Percentiles rank a stretch among this genome's conserved stretches.
These are phyloP conservation scores for Ascochyta clinopodiicola DNA, from an alignment of 2,329 filamentous ascomycete genomes.

Conservation along the genomic window DNA sequence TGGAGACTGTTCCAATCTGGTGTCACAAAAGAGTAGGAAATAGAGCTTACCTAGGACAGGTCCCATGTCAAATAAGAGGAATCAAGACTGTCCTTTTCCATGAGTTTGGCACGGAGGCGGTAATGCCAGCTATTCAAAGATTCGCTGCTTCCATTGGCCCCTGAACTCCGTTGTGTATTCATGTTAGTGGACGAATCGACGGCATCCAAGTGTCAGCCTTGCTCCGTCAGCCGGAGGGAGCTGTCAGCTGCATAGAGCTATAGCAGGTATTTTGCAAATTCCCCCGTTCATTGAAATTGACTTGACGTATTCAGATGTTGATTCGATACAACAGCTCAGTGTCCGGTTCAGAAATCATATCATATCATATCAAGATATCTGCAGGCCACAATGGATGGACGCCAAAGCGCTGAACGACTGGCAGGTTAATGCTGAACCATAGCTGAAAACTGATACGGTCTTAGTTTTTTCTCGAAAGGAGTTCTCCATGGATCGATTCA, in stretches of 20 bases:
- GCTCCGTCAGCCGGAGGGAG: constrained; percentile 8
- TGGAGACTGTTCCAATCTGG: background rate
- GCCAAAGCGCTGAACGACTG: background rate
- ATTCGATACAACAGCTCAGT: background rate
- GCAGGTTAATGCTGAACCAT: background rate
- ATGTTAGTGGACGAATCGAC: constrained; percentile 3
- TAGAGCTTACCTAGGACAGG: background rate
- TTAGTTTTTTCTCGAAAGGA: background rate
- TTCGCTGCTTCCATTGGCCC: constrained; percentile 3
- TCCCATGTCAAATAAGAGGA: background rate
- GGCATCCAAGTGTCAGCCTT: constrained; percentile 9
- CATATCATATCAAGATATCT: background rate
- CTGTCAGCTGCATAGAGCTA: constrained; percentile 10
- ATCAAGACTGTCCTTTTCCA: background rate
- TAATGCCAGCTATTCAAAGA: constrained; percentile 14
- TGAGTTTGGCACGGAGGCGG: background rate
- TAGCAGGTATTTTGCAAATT: background rate
- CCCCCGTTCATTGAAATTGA: too few relatives aligned
- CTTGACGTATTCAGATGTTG: background rate
- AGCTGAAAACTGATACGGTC: background rate
- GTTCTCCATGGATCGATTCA: background rate
- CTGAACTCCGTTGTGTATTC: constrained; percentile 2
- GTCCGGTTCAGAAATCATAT: background rate
- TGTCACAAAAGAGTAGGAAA: background rate
- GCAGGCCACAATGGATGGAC: background rate